Evolutionary conservation across 148 eudicot genomes (phyloP).

Genomic region (Chenopodium suecicum): DNA sequence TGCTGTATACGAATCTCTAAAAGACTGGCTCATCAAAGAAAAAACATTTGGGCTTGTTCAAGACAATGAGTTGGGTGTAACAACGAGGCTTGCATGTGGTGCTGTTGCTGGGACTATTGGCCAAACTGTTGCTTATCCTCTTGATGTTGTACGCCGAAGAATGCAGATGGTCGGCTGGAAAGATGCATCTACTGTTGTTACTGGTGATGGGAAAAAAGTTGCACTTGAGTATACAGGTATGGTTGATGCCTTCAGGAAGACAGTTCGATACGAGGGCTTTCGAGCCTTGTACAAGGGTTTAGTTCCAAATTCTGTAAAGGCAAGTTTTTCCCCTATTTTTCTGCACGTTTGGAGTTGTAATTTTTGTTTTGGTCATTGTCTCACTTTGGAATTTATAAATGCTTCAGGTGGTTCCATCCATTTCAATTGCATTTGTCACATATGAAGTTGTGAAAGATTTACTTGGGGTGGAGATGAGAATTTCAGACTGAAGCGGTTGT

Average conservation of each 20-base stretch:
- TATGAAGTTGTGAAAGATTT: slow-evolving; percentile 79
- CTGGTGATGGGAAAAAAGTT: slow-evolving; percentile 64
- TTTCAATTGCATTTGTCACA: slow-evolving; percentile 81
- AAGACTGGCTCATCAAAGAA: slow-evolving; percentile 71
- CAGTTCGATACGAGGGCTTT: slow-evolving; percentile 80
- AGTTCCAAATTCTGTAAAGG: slow-evolving; percentile 96
- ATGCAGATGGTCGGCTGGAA: slow-evolving; percentile 99
- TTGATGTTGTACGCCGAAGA: slow-evolving; percentile 87
- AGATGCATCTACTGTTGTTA: slow-evolving; percentile 70
- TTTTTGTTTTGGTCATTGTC: neutral
- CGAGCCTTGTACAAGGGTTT: slow-evolving; percentile 90
- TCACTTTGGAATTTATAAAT: slow-evolving; percentile 6
- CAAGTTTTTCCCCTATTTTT: slow-evolving; percentile 11
- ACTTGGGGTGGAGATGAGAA: slow-evolving; percentile 87
- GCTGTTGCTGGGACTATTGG: slow-evolving; percentile 91
- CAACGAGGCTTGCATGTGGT: slow-evolving; percentile 88
- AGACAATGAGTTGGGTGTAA: slow-evolving; percentile 60
- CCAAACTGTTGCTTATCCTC: slow-evolving; percentile 91
- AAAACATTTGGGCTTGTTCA: slow-evolving; percentile 55
- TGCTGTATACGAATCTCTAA: slow-evolving; percentile 84
- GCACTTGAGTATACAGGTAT: slow-evolving; percentile 72
- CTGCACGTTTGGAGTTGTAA: neutral
- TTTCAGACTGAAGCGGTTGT: slow-evolving; percentile 54
- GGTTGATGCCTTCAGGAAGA: slow-evolving; percentile 83
- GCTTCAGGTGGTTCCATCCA: slow-evolving; percentile 84